Conservation (phyloP, 176 grass and related monocot species). For the Phoenix roebelenii region DNA sequence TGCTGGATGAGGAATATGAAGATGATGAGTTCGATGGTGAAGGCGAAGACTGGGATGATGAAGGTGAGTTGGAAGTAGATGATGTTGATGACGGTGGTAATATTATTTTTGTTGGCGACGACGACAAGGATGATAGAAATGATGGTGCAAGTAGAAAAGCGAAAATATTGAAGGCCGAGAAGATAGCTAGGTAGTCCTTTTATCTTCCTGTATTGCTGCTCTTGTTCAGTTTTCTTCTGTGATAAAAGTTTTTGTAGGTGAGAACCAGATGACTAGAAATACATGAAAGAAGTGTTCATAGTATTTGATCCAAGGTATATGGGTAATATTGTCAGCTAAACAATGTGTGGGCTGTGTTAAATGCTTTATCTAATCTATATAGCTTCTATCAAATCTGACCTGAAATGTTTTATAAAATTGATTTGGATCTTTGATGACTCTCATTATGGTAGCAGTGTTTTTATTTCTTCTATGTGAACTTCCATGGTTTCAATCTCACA, state of each 20-base stretch:
- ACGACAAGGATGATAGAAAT: slow-evolving; percentile 19
- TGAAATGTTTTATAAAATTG: no score
- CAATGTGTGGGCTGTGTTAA: no score
- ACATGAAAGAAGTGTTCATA: no score
- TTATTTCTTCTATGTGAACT: no score
- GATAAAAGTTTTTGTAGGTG: not conserved
- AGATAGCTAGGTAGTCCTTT: slow-evolving; percentile 4
- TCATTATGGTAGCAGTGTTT: no score
- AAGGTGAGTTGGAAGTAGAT: slow-evolving; percentile 15
- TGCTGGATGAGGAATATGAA: slow-evolving; percentile 29
- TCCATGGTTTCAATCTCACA: no score
- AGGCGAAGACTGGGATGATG: slow-evolving; percentile 13
- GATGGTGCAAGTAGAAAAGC: slow-evolving; percentile 5
- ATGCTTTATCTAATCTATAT: no score
- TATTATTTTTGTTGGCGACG: slow-evolving; percentile 54
- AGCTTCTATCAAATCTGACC: no score
- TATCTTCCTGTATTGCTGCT: not conserved
- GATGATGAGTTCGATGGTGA: slow-evolving; percentile 11
- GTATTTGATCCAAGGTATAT: no score
- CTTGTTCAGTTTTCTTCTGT: not conserved
- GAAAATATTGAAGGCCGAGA: slow-evolving; percentile 7
- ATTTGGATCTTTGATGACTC: no score
- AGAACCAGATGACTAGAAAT: not conserved
- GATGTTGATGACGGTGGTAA: slow-evolving; percentile 31
- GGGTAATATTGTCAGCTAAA: no score